Base-by-base conservation (phyloP, 331 rosid species). In the Quercus phellos region DNA sequence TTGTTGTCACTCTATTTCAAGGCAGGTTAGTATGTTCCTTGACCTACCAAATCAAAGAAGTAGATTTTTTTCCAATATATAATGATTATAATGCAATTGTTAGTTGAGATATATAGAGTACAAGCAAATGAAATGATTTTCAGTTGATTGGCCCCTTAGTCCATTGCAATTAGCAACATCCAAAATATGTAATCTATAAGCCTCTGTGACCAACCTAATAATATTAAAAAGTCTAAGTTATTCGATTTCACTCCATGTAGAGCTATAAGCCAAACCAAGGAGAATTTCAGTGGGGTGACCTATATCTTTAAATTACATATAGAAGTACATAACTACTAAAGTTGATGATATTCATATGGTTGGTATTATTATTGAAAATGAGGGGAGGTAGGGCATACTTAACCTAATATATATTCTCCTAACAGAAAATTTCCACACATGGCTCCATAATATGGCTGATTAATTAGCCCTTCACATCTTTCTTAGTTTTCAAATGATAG, bases 391-490 rank as follows among this genome's bases (percentile, higher is more conserved):
- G 81, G 77, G 72, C 81, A 78, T 78, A 58, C 72, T 73, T 73
- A 42, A 79, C 72, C 83, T 73, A 69, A 85, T 74, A 50, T 78
- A 60, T 81, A 83, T 86, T 84, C 83, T 78, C 67, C 64, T 5
- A 54, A 16, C 79, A 79, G 77, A 79, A 69, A 74, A 55, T 72
- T 78, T 64, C 61, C 6, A 35, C 19, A 34, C 80, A 68, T 24
- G 27, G 50, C 51, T 79, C 70, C 78, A 22, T 55, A 64, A 61
- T 56, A 21, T 6, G 24, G 63, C 2, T 22, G 13, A 56, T 7
- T 56, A 2, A 56, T 7, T 56, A 7, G 64, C 30, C 30, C 12
- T 21, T 56, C 22, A 56, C 30, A 56, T 56, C 30, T 22, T 21
- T 4, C 26, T 46, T 46, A 3, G 29, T 19, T 56, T 56, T 56